Percentiles rank a stretch among this genome's conserved stretches.
Conservation (phyloP, 345 rosid species). For the Pugionium dolabratum region DNA sequence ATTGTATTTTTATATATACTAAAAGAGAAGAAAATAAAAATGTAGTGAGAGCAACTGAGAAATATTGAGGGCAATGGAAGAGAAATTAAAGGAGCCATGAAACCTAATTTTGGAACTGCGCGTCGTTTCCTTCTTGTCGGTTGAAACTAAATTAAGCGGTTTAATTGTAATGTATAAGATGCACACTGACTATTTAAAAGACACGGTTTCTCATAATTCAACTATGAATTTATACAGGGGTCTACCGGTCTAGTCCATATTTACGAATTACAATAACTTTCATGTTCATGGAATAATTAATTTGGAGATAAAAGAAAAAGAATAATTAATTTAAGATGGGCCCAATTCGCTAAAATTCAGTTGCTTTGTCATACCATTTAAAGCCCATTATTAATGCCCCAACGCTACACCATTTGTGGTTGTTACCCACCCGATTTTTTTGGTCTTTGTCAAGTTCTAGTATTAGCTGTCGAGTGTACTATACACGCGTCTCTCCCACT, state of each 20-base stretch:
- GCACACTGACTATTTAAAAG: neutral
- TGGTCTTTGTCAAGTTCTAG: too few relatives aligned
- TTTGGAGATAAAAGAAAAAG: too few relatives aligned
- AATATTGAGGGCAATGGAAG: neutral
- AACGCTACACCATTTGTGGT: neutral
- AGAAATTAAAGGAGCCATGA: slow-evolving; percentile 27
- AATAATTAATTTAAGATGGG: neutral
- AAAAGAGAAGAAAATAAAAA: neutral
- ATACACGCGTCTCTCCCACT: neutral
- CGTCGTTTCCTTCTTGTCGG: slow-evolving; percentile 17
- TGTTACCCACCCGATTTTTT: slow-evolving; percentile 4
- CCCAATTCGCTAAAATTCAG: too few relatives aligned
- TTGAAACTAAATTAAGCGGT: slow-evolving; percentile 27
- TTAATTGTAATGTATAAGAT: neutral
- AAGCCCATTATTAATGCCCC: neutral
- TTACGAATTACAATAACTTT: slow-evolving; percentile 13
- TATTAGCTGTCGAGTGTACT: neutral
- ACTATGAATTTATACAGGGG: slow-evolving; percentile 1
- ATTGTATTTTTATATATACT: slow-evolving; percentile 8
- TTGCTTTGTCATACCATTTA: too few relatives aligned
- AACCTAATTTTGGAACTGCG: slow-evolving; percentile 36
- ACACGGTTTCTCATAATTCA: slow-evolving; percentile 10
- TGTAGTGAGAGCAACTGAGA: slow-evolving; percentile 10
- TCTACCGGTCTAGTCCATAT: too few relatives aligned
- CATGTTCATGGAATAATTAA: slow-evolving; percentile 36